These are phyloP conservation scores for Ulmus americana DNA, from an alignment of 331 rosid genomes.

Conservation along the genomic window DNA sequence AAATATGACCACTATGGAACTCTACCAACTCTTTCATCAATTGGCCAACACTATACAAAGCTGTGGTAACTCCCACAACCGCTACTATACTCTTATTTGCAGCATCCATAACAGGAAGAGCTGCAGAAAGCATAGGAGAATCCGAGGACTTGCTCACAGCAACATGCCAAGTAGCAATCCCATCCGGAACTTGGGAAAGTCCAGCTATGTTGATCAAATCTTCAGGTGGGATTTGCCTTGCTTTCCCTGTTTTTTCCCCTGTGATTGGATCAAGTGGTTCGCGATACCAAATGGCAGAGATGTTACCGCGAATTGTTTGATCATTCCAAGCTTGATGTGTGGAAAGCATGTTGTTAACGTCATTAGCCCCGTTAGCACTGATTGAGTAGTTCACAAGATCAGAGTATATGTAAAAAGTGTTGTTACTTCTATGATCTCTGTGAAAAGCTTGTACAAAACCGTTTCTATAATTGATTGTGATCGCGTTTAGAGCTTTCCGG, in stretches of 20 bases:
- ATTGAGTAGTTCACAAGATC: slow-evolving; percentile 85
- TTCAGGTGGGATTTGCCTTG: slow-evolving; percentile 77
- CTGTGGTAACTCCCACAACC: slow-evolving; percentile 92
- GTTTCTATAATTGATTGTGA: slow-evolving; percentile 78
- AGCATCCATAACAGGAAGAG: slow-evolving; percentile 84
- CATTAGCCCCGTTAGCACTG: slow-evolving; percentile 31
- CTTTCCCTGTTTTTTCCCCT: slow-evolving; percentile 84
- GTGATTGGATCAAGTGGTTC: slow-evolving; percentile 87
- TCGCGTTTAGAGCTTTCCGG: slow-evolving; percentile 80
- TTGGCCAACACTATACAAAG: slow-evolving; percentile 88
- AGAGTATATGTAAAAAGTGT: slow-evolving; percentile 81
- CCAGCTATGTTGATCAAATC: slow-evolving; percentile 86
- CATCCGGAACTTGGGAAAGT: slow-evolving; percentile 80
- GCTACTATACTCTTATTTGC: slow-evolving; percentile 79
- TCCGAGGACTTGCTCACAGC: slow-evolving; percentile 85
- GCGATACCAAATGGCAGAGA: slow-evolving; percentile 76
- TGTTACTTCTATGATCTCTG: slow-evolving; percentile 78
- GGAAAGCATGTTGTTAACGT: slow-evolving; percentile 28
- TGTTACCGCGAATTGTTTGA: slow-evolving; percentile 56
- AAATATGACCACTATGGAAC: slow-evolving; percentile 88
- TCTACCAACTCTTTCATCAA: slow-evolving; percentile 92
- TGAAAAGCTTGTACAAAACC: slow-evolving; percentile 98
- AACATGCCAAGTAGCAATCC: slow-evolving; percentile 95
- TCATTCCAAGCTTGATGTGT: slow-evolving; percentile 55
- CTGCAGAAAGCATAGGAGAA: slow-evolving; percentile 95